Conservation (phyloP, 225 moss, liverwort and hornwort species). For the Climacium dendroides region DNA sequence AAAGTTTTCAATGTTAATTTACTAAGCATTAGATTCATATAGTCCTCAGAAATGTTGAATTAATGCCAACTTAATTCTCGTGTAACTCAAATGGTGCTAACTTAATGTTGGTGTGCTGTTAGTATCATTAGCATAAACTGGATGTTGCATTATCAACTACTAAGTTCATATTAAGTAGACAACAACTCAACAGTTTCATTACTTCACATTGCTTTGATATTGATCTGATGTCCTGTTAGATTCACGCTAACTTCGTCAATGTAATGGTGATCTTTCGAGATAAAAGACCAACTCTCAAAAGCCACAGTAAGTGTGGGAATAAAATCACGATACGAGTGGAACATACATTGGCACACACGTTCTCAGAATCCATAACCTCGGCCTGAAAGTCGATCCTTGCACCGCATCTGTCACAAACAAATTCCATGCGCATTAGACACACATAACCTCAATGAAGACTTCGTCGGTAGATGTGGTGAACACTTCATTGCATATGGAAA, state of each 20-base stretch:
- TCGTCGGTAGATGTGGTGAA: neutral
- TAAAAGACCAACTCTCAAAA: neutral
- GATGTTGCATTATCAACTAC: neutral
- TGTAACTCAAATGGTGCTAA: neutral
- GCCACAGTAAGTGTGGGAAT: neutral
- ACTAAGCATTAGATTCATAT: neutral
- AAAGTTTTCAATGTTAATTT: neutral
- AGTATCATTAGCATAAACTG: neutral
- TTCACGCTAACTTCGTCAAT: neutral
- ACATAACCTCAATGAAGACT: neutral
- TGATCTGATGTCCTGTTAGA: neutral
- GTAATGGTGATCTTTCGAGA: neutral
- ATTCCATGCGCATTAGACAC: neutral
- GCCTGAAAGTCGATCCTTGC: constrained; percentile 15
- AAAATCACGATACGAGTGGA: neutral
- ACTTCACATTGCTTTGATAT: neutral
- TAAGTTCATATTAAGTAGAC: neutral
- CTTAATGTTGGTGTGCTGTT: too few relatives aligned
- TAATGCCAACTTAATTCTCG: neutral
- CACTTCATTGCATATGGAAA: neutral
- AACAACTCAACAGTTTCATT: neutral
- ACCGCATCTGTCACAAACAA: constrained; percentile 2
- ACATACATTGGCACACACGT: constrained; percentile 46
- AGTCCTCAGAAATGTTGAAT: neutral
- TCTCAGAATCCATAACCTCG: constrained; percentile 56